Evolutionary conservation across 768 basidiomycete genomes (phyloP).

Genomic region (Lactifluus echinatus): DNA sequence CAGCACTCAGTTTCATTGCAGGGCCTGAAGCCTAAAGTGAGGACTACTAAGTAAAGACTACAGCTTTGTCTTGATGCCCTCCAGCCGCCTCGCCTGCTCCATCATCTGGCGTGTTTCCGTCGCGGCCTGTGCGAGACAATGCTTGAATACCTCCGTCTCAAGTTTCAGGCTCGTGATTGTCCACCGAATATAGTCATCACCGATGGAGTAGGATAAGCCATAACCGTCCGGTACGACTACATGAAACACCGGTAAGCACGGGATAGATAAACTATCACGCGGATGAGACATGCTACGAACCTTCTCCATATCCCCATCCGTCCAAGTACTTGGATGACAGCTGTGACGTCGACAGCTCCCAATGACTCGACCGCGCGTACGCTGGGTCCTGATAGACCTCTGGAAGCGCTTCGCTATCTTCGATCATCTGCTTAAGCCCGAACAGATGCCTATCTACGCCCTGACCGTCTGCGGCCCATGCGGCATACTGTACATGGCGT

Average conservation of each 20-base stretch:
- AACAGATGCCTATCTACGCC: constrained; percentile 96
- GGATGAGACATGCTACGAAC: constrained; percentile 33
- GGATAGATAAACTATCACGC: neutral
- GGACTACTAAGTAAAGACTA: neutral
- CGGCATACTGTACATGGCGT: constrained; percentile 81
- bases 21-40: too few species aligned
- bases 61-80: constrained; percentile 1
- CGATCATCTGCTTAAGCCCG: constrained; percentile 78
- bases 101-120: constrained; percentile 70
- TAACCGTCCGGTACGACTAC: constrained; percentile 87
- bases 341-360: constrained; percentile 92
- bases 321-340: constrained; percentile 74
- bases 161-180: constrained; percentile 72
- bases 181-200: constrained; percentile 78
- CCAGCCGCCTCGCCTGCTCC: constrained; percentile 40
- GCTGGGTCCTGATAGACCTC: constrained; percentile 67
- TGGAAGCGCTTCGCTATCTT: constrained; percentile 63
- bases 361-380: constrained; percentile 65
- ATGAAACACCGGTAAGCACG: neutral
- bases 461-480: constrained; percentile 89
- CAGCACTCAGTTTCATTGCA: too few species aligned
- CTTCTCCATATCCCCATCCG: constrained; percentile 97
- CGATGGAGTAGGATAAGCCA: constrained; percentile 86
- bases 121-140: constrained; percentile 74
- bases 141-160: constrained; percentile 44